Evolutionary conservation across 495 filamentous ascomycete genomes (phyloP), one percentile per base, ranked within the genome.

Genomic region (Clohesyomyces aquaticus): DNA sequence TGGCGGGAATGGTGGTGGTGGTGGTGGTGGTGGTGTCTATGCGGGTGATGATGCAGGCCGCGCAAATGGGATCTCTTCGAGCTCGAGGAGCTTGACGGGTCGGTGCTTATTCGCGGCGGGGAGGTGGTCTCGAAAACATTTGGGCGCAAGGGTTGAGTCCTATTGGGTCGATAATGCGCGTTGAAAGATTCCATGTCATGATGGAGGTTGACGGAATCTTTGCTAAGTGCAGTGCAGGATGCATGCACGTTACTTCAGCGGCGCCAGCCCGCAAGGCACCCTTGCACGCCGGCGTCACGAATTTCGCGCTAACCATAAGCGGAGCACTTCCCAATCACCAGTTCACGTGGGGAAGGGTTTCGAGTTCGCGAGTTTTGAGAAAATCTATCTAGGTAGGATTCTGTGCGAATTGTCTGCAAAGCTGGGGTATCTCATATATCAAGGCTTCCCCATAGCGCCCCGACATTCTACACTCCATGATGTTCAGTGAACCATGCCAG

Each of bases 151-250:
- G 46, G 35, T 16, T 41, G 53, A n/a, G 61, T 29, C 50, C 16
- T 28, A 14, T 29, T 26, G 25, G 25, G 22, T 3, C 41, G 25
- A 4, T 48, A 11, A 18, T 29, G 48, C 6, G 29, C 11, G 47
- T 61, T 66, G 45, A 55, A 66, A n/a, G 63, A 10, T 61, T 66
- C 65, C 65, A 68, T 68, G 14, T 28, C 58, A 61, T 67, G 51
- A 27, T 67, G 58, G 4, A 51, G 28, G 14, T 47, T 22, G 2
- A 18, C 21, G 25, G 29, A 19, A 27, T 51, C 18, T 29, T 25
- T 35, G 22, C 25, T 49, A 46, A 18, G 28, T 56, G 54, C 27
- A 52, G 47, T 6, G 22, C 11, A 22, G 41, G 16, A 23, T 18
- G 26, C 26, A 25, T 9, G 6, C 55, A 41, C 9, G 35, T 41